These are phyloP conservation scores for Ploettnerulaceae sp. DNA, from an alignment of 2,329 filamentous ascomycete species.

Conservation along the genomic window DNA sequence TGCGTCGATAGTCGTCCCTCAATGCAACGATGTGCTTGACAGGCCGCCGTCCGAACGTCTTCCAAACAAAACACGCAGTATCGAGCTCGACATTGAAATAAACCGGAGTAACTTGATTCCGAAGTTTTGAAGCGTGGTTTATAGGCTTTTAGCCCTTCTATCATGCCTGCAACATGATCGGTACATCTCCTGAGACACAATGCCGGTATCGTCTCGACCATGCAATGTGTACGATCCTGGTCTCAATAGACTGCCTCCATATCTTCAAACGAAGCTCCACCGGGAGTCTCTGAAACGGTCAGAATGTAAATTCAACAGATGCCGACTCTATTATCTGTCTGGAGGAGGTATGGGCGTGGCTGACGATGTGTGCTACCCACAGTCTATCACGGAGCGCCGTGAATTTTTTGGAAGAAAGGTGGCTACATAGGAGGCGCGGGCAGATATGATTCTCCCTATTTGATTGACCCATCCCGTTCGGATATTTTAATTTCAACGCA, in stretches of 20 bases:
- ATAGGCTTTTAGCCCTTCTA: slow-evolving; percentile 7
- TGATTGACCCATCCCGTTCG: not conserved
- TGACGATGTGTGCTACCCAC: not conserved
- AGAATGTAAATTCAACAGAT: not conserved
- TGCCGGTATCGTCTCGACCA: slow-evolving; percentile 7
- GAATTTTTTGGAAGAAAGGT: not conserved
- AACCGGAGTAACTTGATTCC: not conserved
- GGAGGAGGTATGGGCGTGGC: not conserved
- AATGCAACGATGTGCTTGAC: slow-evolving; percentile 1
- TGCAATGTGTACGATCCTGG: slow-evolving; percentile 6
- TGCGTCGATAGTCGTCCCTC: slow-evolving; percentile 1
- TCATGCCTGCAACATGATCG: slow-evolving; percentile 2
- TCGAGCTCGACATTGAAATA: slow-evolving; percentile 13
- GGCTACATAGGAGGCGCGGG: not conserved
- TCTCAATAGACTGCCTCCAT: slow-evolving; percentile 2
- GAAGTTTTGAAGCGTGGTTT: slow-evolving; percentile 3
- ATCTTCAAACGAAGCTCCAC: slow-evolving; percentile 9
- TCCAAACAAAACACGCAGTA: slow-evolving; percentile 5
- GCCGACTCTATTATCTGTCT: slow-evolving; percentile 1
- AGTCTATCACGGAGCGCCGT: not conserved
- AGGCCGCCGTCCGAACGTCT: slow-evolving; percentile 7
- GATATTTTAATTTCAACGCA: not conserved
- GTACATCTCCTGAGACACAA: not conserved
- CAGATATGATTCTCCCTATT: not conserved
- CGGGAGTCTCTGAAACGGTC: slow-evolving; percentile 2